Percentiles rank a stretch among this genome's conserved stretches.
Conservation (phyloP, 2,329 filamentous ascomycete species). For the Stemphylium beticola region DNA sequence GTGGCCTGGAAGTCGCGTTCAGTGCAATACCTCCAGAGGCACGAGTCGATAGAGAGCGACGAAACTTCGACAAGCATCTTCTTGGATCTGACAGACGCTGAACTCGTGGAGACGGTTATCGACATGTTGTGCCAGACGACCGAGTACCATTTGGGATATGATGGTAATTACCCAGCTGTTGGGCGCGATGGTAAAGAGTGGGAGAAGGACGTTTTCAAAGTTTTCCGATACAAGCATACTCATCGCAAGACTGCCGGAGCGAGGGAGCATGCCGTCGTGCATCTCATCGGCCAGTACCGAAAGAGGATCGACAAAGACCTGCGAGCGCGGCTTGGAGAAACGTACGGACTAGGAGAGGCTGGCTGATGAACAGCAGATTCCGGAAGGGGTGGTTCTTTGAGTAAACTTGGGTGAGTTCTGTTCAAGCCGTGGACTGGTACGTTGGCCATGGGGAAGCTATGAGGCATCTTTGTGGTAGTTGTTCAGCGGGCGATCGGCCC, state of each 20-base stretch:
- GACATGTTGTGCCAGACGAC: neutral
- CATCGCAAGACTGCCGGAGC: neutral
- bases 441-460: neutral
- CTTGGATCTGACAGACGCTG: neutral
- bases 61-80: neutral
- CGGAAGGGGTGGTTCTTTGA: neutral
- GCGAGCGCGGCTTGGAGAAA: neutral
- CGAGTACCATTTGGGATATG: neutral
- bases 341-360: slow-evolving; percentile 1
- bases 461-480: neutral
- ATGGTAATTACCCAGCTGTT: neutral
- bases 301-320: neutral
- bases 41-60: neutral
- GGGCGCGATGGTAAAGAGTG: neutral
- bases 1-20: neutral
- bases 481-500: too few relatives aligned
- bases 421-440: neutral
- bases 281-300: neutral
- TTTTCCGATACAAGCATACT: neutral
- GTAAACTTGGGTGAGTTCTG: neutral
- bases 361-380: neutral
- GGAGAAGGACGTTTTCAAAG: neutral
- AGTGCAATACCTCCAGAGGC: neutral
- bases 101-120: slow-evolving; percentile 2
- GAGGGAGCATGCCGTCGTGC: slow-evolving; percentile 1